Conservation (phyloP, 148 eudicot species). For the Heliamphora exappendiculata region DNA sequence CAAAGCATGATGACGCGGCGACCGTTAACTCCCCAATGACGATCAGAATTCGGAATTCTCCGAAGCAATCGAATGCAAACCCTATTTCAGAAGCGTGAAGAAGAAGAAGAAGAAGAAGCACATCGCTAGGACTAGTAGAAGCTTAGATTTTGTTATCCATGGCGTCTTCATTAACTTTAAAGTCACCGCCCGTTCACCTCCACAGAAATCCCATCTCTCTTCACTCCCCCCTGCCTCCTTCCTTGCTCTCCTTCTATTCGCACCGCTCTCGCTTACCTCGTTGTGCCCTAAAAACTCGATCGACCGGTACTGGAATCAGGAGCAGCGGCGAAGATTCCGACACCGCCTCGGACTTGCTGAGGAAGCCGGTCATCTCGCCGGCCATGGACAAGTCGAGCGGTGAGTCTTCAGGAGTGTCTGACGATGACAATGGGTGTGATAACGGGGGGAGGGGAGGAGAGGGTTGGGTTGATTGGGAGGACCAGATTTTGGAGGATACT, state of each 20-base stretch:
- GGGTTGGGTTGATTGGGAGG: conserved; percentile 75
- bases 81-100: background rate
- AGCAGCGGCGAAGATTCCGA: conserved; percentile 23
- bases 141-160: background rate
- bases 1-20: background rate
- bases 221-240: conserved; percentile 13
- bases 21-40: background rate
- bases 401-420: conserved; percentile 15
- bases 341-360: conserved; percentile 40
- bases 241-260: conserved; percentile 22
- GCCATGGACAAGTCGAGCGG: conserved; percentile 8
- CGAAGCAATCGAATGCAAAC: background rate
- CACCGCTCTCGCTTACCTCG: background rate
- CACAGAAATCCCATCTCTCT: conserved; percentile 24
- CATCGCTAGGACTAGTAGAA: background rate
- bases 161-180: conserved; percentile 10
- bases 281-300: conserved; percentile 25
- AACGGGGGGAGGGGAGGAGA: conserved; percentile 19
- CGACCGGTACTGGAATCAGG: conserved; percentile 10
- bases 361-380: conserved; percentile 44
- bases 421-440: conserved; percentile 12
- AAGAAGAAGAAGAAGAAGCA: background rate
- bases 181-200: conserved; percentile 9
- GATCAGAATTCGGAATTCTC: background rate
- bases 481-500: conserved; percentile 75